A percentile compares a stretch with the other conserved stretches of the same genome.
Conservation (phyloP, 495 filamentous ascomycete genomes). For the Tuber calosporum region DNA sequence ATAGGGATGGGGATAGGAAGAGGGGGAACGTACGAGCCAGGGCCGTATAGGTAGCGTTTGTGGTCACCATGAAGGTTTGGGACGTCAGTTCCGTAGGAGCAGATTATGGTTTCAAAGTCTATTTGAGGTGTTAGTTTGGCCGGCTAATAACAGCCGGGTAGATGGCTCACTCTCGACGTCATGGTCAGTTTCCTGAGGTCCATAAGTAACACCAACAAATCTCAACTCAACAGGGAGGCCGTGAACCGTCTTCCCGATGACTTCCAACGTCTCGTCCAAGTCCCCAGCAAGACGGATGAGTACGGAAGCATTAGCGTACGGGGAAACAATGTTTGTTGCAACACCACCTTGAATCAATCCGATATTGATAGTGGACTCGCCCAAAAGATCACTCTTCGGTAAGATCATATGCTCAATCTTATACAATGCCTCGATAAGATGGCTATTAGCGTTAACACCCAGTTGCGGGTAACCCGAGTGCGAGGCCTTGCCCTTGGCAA, state of each 20-base stretch:
- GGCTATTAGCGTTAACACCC: slow-evolving; percentile 68
- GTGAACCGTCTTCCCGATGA: slow-evolving; percentile 55
- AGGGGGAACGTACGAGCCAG: slow-evolving; percentile 51
- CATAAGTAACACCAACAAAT: slow-evolving; percentile 55
- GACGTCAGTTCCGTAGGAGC: slow-evolving; percentile 91
- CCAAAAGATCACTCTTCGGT: slow-evolving; percentile 67
- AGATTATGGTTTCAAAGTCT: slow-evolving; percentile 69
- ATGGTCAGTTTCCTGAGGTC: slow-evolving; percentile 66
- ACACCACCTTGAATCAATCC: slow-evolving; percentile 73
- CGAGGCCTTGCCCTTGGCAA: slow-evolving; percentile 65
- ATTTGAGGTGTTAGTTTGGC: slow-evolving; percentile 7
- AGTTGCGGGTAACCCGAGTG: slow-evolving; percentile 88
- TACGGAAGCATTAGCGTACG: slow-evolving; percentile 58
- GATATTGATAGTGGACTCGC: slow-evolving; percentile 81
- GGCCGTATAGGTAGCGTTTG: slow-evolving; percentile 80
- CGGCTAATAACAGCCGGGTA: neutral
- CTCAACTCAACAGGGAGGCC: slow-evolving; percentile 54
- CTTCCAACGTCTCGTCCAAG: slow-evolving; percentile 50
- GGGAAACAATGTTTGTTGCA: slow-evolving; percentile 79
- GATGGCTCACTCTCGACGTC: slow-evolving; percentile 59
- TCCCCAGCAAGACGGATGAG: slow-evolving; percentile 70
- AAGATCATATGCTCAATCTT: slow-evolving; percentile 58
- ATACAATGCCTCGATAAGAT: slow-evolving; percentile 61
- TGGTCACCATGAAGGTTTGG: slow-evolving; percentile 65
- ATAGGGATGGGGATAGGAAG: neutral